Base-by-base conservation (phyloP, 495 filamentous ascomycete genomes). In the Penicillium subrubescens region DNA sequence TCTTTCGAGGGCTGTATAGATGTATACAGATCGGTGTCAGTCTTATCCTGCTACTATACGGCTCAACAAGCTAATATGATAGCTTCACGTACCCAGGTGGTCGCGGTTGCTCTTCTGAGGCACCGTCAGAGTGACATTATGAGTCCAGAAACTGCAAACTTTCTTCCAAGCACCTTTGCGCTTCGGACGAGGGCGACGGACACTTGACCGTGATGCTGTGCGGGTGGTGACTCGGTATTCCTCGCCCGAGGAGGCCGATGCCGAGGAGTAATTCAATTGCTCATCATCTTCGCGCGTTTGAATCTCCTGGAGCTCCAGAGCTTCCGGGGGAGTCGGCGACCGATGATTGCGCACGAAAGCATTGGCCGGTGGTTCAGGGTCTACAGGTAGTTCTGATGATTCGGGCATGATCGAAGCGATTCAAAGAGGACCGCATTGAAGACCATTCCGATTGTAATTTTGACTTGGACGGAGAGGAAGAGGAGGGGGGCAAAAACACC, bases 1-100 rank as follows among this genome's bases (percentile, higher is more conserved):
- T 61, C 90, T 81, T 75, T 95, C 90, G 29, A 92, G 82, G 33
- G 91, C 92, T 58, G 56, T 11, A 58, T 44, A 43, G 8, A 31
- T n/a, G 19, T 12, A 14, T 17, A 44, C 94, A 71, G 52, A 59
- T 35, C 0, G 35, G n/a, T 21, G 60, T 54, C 35, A 56, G 50
- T 48, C 3, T 10, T n/a, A 3, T 12, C 15, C 2, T 17, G 17
- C 31, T 31, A 10, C 35, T 19, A 44, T 15, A 17, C 0, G 10
- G 8, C 10, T 17, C 44, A 8, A 12, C 25, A 41, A 25, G 27
- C 17, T 37, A 8, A 23, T 5, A n/a, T 11, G 17, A 6, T 43
- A 8, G 41, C 41, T n/a, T 34, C 25, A 67, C 75, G 54, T 52
- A 82, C 80, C 80, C 62, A 79, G 76, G 65, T 82, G 72, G 71